A percentile compares a stretch with the other conserved stretches of the same genome.
Evolutionary conservation across 106 monocot genomes (phyloP).

Genomic region (Dioscorea dumetorum): DNA sequence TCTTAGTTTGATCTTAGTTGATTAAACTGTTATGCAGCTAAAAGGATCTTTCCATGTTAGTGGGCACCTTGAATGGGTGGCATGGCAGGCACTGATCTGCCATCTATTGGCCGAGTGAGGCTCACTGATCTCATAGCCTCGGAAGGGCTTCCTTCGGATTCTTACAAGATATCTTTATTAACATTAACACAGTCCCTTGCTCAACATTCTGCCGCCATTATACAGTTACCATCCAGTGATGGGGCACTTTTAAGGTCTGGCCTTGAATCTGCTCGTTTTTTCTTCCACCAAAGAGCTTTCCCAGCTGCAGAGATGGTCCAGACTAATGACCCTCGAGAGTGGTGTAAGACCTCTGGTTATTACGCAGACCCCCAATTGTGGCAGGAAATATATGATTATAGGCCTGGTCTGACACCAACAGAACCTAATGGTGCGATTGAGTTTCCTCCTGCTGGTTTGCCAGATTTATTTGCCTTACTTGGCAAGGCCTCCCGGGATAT

Average conservation of each 20-base stretch:
- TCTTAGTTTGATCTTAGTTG: no score
- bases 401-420: slow-evolving; percentile 69
- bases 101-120: slow-evolving; percentile 67
- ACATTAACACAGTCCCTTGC: slow-evolving; percentile 69
- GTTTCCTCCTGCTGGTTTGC: slow-evolving; percentile 64
- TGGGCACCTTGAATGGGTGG: slow-evolving; percentile 37
- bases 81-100: slow-evolving; percentile 46
- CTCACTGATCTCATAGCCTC: slow-evolving; percentile 58
- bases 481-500: slow-evolving; percentile 65
- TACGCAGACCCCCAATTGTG: slow-evolving; percentile 69
- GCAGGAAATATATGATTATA: slow-evolving; percentile 78
- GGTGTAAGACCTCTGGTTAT: slow-evolving; percentile 90
- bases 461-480: slow-evolving; percentile 77
- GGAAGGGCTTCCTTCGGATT: slow-evolving; percentile 76
- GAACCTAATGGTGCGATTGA: slow-evolving; percentile 59
- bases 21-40: no score
- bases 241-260: slow-evolving; percentile 63
- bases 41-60: background rate
- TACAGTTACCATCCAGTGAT: slow-evolving; percentile 61
- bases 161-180: slow-evolving; percentile 72
- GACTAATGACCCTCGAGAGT: slow-evolving; percentile 48
- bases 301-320: slow-evolving; percentile 43
- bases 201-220: slow-evolving; percentile 79
- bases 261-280: slow-evolving; percentile 68
- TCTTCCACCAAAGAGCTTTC: slow-evolving; percentile 75